These are phyloP conservation scores for Cyclotella baltica DNA, from an alignment of 108 stramenopile genomes.

Conservation along the genomic window DNA sequence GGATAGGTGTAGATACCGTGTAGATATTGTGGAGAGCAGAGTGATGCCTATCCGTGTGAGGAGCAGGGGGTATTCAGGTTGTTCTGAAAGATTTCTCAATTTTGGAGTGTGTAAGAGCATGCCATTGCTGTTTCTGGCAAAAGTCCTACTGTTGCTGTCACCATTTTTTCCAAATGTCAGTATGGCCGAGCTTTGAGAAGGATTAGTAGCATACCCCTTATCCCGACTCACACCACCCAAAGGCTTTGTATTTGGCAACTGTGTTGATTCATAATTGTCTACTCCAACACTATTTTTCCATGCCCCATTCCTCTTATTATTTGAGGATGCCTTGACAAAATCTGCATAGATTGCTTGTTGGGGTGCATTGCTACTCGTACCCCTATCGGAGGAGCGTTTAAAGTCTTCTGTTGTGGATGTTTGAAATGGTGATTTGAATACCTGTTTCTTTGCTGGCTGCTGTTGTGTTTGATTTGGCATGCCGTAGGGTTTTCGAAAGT, in stretches of 20 bases:
- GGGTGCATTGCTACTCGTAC: conserved; percentile 12
- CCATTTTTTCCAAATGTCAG: background rate
- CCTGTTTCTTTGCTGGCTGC: background rate
- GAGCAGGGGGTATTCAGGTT: conserved; percentile 56
- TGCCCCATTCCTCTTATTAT: conserved; percentile 16
- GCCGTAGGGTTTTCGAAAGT: conserved; percentile 28
- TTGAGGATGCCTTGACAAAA: background rate
- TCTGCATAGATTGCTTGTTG: background rate
- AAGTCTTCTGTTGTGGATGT: conserved; percentile 36
- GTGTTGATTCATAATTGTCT: conserved; percentile 18
- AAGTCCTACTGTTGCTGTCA: background rate
- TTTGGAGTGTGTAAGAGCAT: conserved; percentile 17
- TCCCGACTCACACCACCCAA: background rate
- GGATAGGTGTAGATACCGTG: conserved; percentile 47
- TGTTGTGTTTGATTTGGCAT: background rate
- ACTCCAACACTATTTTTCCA: conserved; percentile 10
- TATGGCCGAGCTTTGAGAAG: background rate
- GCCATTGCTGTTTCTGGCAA: background rate
- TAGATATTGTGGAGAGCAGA: conserved; percentile 48
- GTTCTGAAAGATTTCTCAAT: conserved; percentile 35
- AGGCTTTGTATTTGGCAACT: background rate
- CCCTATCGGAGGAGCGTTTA: conserved; percentile 15
- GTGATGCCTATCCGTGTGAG: conserved; percentile 44
- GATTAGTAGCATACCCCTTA: background rate
- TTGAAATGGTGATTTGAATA: conserved; percentile 32